phyloP scores from a whole-genome alignment of 2,329 filamentous ascomycete genomes.

The Ramichloridium luteum region DNA sequence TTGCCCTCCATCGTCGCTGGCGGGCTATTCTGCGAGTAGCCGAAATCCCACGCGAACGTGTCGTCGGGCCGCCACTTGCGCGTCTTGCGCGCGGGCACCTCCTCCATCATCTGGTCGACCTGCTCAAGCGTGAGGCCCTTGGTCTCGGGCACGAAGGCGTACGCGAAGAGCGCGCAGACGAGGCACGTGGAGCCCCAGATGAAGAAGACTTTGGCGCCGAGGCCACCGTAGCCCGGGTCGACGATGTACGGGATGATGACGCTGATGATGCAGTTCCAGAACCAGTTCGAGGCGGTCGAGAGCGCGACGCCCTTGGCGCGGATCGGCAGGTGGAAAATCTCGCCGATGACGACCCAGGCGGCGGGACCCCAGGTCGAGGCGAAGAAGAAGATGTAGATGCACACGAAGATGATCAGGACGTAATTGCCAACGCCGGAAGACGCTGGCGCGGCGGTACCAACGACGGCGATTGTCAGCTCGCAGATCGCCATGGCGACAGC shows the following conservation, averaged over 20 bases:
- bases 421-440: conserved; percentile 39
- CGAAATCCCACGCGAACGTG: conserved; percentile 19
- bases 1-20: conserved; percentile 3
- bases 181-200: conserved; percentile 30
- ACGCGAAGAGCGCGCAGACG: conserved; percentile 25
- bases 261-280: conserved; percentile 38
- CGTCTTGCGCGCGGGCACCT: conserved; percentile 32
- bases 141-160: conserved; percentile 29
- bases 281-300: conserved; percentile 66
- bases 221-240: conserved; percentile 43
- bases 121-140: conserved; percentile 30
- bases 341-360: conserved; percentile 55
- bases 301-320: conserved; percentile 53
- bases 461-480: conserved; percentile 69
- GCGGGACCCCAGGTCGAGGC: conserved; percentile 76
- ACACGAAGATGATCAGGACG: conserved; percentile 67
- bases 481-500: conserved; percentile 70
- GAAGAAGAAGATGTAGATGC: conserved; percentile 88
- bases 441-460: conserved; percentile 29
- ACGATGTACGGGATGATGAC: conserved; percentile 66
- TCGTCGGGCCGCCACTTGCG: conserved; percentile 21
- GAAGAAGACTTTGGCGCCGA: conserved; percentile 37
- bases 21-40: conserved; percentile 2
- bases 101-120: conserved; percentile 32
- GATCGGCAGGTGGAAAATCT: conserved; percentile 66